These are phyloP conservation scores for Puccinia hordei DNA, from an alignment of 1,284 basidiomycete genomes.

Conservation along the genomic window DNA sequence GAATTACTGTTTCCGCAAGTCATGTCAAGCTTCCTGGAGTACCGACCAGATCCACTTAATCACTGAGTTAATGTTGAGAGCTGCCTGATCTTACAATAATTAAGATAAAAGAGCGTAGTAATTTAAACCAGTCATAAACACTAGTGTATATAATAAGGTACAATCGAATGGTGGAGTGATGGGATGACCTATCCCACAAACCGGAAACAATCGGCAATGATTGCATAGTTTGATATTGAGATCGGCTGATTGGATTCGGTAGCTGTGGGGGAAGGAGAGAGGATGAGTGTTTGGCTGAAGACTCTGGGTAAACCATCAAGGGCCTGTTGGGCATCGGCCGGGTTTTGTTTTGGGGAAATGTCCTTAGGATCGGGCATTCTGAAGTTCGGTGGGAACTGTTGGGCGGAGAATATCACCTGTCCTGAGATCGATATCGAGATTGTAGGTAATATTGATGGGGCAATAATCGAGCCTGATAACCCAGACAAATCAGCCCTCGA, in stretches of 20 bases:
- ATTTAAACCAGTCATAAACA: too few relatives aligned
- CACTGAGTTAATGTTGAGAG: too few relatives aligned
- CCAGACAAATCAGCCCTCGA: neutral
- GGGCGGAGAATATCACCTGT: constrained; percentile 25
- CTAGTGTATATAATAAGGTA: too few relatives aligned
- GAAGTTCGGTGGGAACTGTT: constrained; percentile 29
- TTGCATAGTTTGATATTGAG: constrained; percentile 20
- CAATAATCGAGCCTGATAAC: constrained; percentile 12
- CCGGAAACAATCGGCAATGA: constrained; percentile 44
- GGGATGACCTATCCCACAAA: constrained; percentile 34
- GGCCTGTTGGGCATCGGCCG: constrained; percentile 9
- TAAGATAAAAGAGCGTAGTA: too few relatives aligned
- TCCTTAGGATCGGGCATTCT: constrained; percentile 35
- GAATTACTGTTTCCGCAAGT: too few relatives aligned
- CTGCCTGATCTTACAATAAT: too few relatives aligned
- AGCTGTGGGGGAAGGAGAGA: neutral
- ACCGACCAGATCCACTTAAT: too few relatives aligned
- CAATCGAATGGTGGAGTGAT: neutral
- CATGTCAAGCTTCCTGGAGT: too few relatives aligned
- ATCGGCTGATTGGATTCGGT: neutral
- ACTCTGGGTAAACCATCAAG: constrained; percentile 38
- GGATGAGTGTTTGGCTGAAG: constrained; percentile 48
- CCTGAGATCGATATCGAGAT: constrained; percentile 34
- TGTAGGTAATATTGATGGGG: constrained; percentile 12
- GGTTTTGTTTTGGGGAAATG: constrained; percentile 16